Evolutionary conservation across 1,139 yeast species (phyloP), one percentile per base, ranked within the genome.

Genomic region (Pichiaceae sp.): DNA sequence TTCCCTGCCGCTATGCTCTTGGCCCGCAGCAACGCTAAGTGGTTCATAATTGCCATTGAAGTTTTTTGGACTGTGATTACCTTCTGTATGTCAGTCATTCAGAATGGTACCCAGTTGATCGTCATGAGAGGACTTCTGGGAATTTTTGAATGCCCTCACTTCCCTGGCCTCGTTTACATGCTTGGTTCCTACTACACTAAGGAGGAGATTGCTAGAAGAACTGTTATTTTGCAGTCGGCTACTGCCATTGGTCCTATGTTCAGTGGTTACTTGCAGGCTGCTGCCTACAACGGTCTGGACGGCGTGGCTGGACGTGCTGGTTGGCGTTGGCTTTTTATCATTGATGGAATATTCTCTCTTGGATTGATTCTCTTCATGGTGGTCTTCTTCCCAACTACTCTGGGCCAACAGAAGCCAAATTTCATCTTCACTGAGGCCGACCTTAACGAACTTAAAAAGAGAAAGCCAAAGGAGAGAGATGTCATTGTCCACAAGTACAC

Each of bases 241-340:
- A 35, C 50, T 4, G 43, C 41, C 31, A 32, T 50, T 33, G 55
- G 57, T 17, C 44, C 47, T 8, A 53, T 54, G 56, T 52, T 55
- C 35, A 43, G 50, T 12, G 51, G 56, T 26, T 54, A 53, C 30
- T 35, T 80, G 24, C 78, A 79, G 35, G 73, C 80, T n/a, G 73
- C 78, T 6, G 71, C 78, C 34, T 72, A 62, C 48, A 57, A 70
- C 34, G 42, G 63, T 31, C 55, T 80, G 48, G 66, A 69, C 38
- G 79, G 78, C 32, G 60, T 56, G 6, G 60, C 59, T 32, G 86
- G 86, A 2, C 55, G 72, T 30, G 68, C 69, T 6, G 78, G 86
- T 23, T 82, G 93, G 93, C 72, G 78, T 57, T 82, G 91, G 91
- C 72, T 80, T 56, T 82, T 78, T 51, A 71, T 83, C 36, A 68